phyloP scores from a whole-genome alignment of 2,329 filamentous ascomycete genomes.

The Penicillium sp. region DNA sequence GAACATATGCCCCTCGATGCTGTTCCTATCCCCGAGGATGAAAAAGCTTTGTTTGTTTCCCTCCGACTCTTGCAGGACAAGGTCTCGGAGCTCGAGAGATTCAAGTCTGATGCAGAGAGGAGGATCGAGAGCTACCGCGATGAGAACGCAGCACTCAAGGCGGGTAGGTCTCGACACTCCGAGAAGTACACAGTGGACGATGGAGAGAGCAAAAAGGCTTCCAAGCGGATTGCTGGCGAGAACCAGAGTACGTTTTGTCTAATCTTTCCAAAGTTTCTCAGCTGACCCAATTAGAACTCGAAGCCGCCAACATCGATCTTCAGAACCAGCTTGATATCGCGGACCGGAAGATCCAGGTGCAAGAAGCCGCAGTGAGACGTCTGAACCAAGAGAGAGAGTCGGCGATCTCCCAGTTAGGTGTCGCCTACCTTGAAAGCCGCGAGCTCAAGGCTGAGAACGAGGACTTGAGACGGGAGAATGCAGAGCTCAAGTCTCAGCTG shows the following conservation, averaged over 20 bases:
- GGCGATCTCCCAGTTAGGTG: constrained; percentile 57
- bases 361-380: constrained; percentile 56
- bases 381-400: constrained; percentile 59
- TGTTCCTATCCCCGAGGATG: constrained; percentile 60
- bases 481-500: constrained; percentile 39
- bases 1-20: constrained; percentile 53
- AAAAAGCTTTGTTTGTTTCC: constrained; percentile 63
- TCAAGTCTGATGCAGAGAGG: constrained; percentile 53
- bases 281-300: constrained; percentile 40
- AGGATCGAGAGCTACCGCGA: constrained; percentile 53
- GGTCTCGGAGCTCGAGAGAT: constrained; percentile 56
- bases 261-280: constrained; percentile 17
- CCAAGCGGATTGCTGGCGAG: constrained; percentile 34
- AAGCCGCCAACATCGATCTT: constrained; percentile 54
- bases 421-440: constrained; percentile 56
- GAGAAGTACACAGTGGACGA: constrained; percentile 49
- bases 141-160: constrained; percentile 53
- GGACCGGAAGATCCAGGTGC: constrained; percentile 55
- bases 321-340: constrained; percentile 57
- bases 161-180: constrained; percentile 39
- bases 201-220: constrained; percentile 38
- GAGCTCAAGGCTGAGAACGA: constrained; percentile 45
- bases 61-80: constrained; percentile 60
- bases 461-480: constrained; percentile 37
- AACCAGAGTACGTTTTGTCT: constrained; percentile 37